Evolutionary conservation across 2,329 filamentous ascomycete species (phyloP), one percentile per base, ranked within the genome.

Genomic region (Cladophialophora bantiana): DNA sequence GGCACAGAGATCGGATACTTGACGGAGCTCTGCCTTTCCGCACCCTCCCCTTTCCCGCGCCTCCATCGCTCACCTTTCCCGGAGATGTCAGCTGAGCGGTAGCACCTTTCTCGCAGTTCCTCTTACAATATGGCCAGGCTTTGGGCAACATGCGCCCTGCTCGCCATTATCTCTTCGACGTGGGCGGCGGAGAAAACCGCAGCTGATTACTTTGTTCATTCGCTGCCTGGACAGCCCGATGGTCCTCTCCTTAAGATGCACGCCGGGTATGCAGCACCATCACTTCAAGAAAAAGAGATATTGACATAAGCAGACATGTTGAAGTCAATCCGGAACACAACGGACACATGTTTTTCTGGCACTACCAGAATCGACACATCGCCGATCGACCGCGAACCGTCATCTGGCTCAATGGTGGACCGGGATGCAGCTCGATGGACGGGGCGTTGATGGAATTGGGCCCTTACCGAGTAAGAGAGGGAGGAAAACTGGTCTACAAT

Each of bases 291-390:
- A 50, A 62, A 38, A 50, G 32, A 34, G 9, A 38, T 56, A 32
- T 57, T 60, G 36, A 63, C 66, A 12, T 57, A 59, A 53, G 32
- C 77, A 97, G 93, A 62, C 95, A 99, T 82, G 90, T 99, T 78
- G 94, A 98, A 80, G 86, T 99, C 74, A 91, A 89, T 38, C 87
- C 90, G 20, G 89, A 93, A 72, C 87, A 90, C 77, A 93, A 98
- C 77, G 94, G 93, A 73, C 96, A 98, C 79, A 82, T 99, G 18
- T 99, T 98, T 84, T 99, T 99, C 84, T 99, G 95, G 95, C 92
- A 97, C 76, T 97, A 92, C 77, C 89, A 97, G 77, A 98, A 98
- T 77, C 87, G 92, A 73, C 95, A 99, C 78, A 97, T 99, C 72
- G 94, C 93, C 65, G 92, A 98, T 77, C 88, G 86, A 73, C 92